Evolutionary conservation across 495 filamentous ascomycete genomes (phyloP), one percentile per base, ranked within the genome.

Genomic region (Apiosordaria backusii): DNA sequence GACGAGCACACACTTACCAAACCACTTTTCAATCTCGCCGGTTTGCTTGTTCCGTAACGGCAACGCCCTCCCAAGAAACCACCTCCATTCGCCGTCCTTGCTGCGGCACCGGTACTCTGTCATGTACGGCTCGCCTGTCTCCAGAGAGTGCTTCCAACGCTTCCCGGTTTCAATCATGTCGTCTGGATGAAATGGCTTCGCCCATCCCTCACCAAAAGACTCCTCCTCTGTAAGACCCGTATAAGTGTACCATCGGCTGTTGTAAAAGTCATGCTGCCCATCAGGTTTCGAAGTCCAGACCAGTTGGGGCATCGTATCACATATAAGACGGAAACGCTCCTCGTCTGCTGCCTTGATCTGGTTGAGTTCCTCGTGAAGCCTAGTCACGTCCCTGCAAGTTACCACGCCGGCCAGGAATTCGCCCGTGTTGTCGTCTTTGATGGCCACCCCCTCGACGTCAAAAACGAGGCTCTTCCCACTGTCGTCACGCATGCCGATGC

Each of bases 21-120:
- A 90, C 89, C 89, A 92, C 74, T 89, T 89, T 63, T 88, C 77
- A 53, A 92, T 90, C 29, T 78, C 75, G 0, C 86, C 86, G 3
- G 78, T 88, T 61, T 81, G 81, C 62, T 82, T 82, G 68, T 90
- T 85, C 61, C 77, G 77, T 63, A 91, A 73, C 0, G 89, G 89
- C 40, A 88, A 65, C 1, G 88, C 89, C 50, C 85, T 80, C 35
- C 85, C 87, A 4, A 91, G 77, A 83, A 92, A 90, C 89, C 88
- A 91, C 53, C 88, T 78, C 84, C 84, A 91, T 53, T 86, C 84
- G 4, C 87, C 88, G 59, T 86, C 81, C 50, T 83, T 81, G 52
- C 80, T 84, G 57, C 75, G 78, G 60, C 85, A 88, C n/a, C 89
- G 85, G 66, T 90, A 91, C 70, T 92, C 90, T 15, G 81, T 84